These are phyloP conservation scores for Ustilago esculenta DNA, from an alignment of 1,284 basidiomycete species.

Conservation along the genomic window DNA sequence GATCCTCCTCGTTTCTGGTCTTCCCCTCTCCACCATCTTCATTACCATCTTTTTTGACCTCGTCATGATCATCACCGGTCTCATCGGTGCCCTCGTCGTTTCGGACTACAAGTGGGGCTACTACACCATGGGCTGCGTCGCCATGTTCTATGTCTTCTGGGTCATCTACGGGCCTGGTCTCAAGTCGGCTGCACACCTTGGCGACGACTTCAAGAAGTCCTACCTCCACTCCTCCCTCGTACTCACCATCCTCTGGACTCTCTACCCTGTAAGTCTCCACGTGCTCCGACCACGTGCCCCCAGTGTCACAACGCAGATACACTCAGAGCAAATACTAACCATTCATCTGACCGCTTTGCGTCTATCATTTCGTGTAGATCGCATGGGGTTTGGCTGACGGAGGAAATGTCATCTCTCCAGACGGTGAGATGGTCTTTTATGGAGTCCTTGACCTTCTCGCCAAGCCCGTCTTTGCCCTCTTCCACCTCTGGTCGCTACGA, in stretches of 20 bases:
- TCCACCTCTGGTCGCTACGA: conserved; percentile 57
- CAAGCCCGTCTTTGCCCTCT: conserved; percentile 67
- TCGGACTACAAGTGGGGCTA: conserved; percentile 72
- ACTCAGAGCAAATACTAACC: conserved; percentile 1
- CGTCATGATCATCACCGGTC: conserved; percentile 70
- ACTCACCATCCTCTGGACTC: conserved; percentile 50
- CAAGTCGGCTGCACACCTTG: conserved; percentile 67
- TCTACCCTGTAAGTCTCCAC: conserved; percentile 39
- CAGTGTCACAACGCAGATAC: too few species aligned
- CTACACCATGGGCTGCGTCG: conserved; percentile 69
- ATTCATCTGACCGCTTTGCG: conserved; percentile 69
- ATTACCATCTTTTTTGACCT: conserved; percentile 72
- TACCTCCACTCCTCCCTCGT: conserved; percentile 69
- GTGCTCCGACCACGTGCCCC: too few species aligned
- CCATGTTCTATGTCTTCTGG: conserved; percentile 68
- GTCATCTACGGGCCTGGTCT: conserved; percentile 66
- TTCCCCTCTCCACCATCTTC: conserved; percentile 73
- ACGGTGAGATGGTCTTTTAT: conserved; percentile 72
- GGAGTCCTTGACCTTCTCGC: conserved; percentile 73
- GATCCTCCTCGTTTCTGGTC: conserved; percentile 71
- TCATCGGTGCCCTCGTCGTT: conserved; percentile 71
- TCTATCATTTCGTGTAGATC: conserved; percentile 70
- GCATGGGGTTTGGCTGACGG: conserved; percentile 71
- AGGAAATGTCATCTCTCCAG: conserved; percentile 70
- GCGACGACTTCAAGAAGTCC: conserved; percentile 67